phyloP scores from a whole-genome alignment of 768 basidiomycete species.

The Crassisporium funariophilum region DNA sequence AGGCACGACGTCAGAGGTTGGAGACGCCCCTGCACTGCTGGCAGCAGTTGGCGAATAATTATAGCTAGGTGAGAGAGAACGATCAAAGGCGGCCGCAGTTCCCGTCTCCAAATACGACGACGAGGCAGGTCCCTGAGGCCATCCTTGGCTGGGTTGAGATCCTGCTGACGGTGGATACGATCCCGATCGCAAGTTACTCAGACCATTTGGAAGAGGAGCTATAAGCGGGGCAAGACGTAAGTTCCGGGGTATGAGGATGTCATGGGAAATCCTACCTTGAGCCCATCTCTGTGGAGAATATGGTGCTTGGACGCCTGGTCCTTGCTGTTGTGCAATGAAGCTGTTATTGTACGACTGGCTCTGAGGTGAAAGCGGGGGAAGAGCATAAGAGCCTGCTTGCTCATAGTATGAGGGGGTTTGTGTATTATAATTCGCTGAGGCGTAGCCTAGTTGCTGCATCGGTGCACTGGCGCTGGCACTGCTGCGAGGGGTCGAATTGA shows the following conservation, averaged over 20 bases:
- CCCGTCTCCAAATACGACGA: conserved; percentile 26
- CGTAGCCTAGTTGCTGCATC: conserved; percentile 51
- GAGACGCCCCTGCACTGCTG: conserved; percentile 28
- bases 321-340: conserved; percentile 35
- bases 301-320: conserved; percentile 29
- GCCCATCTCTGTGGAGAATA: conserved; percentile 48
- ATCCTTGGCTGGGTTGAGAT: conserved; percentile 21
- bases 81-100: conserved; percentile 24
- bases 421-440: conserved; percentile 35
- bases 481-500: conserved; percentile 47
- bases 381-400: conserved; percentile 39
- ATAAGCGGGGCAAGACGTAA: conserved; percentile 10
- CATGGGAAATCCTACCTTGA: conserved; percentile 24
- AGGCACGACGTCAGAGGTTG: conserved; percentile 50
- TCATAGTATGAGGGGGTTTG: conserved; percentile 44
- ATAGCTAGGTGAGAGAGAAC: conserved; percentile 29
- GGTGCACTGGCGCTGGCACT: conserved; percentile 36
- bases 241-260: conserved; percentile 1
- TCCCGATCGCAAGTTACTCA: conserved; percentile 32
- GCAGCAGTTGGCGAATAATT: conserved; percentile 36
- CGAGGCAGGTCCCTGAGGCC: conserved; percentile 24
- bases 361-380: conserved; percentile 42
- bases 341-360: conserved; percentile 31
- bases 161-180: conserved; percentile 28
- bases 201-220: conserved; percentile 23